Evolutionary conservation across 75 land plant genomes (phyloP), one percentile per base, ranked within the genome.

Genomic region (Gnetum montanum): DNA sequence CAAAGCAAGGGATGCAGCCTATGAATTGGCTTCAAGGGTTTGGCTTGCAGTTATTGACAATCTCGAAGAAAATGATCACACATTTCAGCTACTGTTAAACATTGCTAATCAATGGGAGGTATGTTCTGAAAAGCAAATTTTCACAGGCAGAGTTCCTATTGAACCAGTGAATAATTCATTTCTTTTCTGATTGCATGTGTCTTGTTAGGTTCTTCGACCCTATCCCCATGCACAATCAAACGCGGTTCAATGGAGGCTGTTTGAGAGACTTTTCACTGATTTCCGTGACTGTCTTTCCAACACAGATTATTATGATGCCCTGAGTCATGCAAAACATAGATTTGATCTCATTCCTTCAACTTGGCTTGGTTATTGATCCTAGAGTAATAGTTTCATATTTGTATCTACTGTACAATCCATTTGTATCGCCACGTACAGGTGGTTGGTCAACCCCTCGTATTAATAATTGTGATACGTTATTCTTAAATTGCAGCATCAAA

Each of bases 1-100:
- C 5, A 82, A 75, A 53, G 70, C 79, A 38, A 68, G 84, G 34
- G 82, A 86, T 34, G 72, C 37, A 54, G 96, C 96, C 13, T 68
- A 90, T 44, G 91, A 78, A 54, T 81, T 90, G 25, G 87, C 87
- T 26, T 86, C 96, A 22, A 70, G 68, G 60, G 83, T 90, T 33
- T 90, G 96, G 96, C 44, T 90, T n/a, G 92, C 92, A 24, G 96
- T 86, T 34, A 66, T 90, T 48, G 68, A 85, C 65, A 82, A 77
- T 60, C 60, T 86, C 55, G 91, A 90, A 46, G 92, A 90, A 62
- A 90, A 65, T 41, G 70, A 90, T 30, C 57, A 64, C 13, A 90
- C 86, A 26, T 86, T 86, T 64, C 64, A 63, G 4, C 59, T 90
- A 38, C 76, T 90, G 6, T 79, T 82, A 59, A 76, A 67, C 28